These are phyloP conservation scores for Candida oleophila DNA, from an alignment of 805 yeast genomes.

Conservation along the genomic window DNA sequence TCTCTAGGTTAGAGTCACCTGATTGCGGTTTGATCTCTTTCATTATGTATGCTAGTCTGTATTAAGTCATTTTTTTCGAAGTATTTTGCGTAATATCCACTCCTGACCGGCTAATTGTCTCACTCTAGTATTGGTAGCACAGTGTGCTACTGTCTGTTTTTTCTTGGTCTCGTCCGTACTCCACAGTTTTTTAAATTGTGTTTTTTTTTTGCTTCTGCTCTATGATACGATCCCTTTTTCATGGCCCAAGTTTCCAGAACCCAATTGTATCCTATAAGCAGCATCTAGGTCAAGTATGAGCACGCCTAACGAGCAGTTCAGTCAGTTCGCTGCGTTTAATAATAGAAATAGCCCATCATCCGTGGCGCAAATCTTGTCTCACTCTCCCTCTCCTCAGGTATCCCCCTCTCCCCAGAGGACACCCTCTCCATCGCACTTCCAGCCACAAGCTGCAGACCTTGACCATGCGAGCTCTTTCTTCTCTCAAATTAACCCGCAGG, in stretches of 20 bases:
- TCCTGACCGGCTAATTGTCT: too few relatives aligned
- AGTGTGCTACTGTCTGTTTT: background rate
- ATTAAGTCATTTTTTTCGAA: background rate
- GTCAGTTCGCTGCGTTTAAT: background rate
- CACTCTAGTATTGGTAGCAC: background rate
- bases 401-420: background rate
- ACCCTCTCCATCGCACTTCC: background rate
- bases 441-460: background rate
- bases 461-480: background rate
- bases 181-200: background rate
- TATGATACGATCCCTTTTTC: too few relatives aligned
- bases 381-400: background rate
- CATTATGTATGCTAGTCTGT: background rate
- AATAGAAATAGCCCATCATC: background rate
- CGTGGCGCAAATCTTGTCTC: background rate
- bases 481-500: conserved; percentile 1
- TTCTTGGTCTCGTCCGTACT: too few relatives aligned
- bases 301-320: background rate
- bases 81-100: background rate
- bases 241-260: background rate
- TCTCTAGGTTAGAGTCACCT: too few relatives aligned
- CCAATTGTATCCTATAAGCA: background rate
- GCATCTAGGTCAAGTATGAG: background rate
- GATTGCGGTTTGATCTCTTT: background rate
- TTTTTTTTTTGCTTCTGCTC: background rate